These are phyloP conservation scores for Blakeslea trispora DNA, from an alignment of 371 early-diverging fungal genomes.

Conservation along the genomic window DNA sequence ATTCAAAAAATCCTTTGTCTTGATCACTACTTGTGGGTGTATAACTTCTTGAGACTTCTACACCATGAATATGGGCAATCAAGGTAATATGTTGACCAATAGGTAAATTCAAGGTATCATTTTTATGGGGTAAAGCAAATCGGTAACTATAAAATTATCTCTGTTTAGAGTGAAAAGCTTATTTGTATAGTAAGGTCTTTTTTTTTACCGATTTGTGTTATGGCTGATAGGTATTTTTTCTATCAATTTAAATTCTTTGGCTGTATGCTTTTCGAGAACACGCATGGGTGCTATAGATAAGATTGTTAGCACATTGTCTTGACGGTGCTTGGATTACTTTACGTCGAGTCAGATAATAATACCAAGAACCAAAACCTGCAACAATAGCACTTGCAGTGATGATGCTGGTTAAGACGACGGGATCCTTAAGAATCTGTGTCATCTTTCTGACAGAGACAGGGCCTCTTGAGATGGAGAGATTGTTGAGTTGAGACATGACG, in stretches of 20 bases:
- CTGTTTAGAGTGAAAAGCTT: neutral
- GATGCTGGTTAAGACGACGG: constrained; percentile 15
- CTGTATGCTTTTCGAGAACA: constrained; percentile 62
- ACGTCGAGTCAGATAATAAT: constrained; percentile 18
- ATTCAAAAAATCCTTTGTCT: constrained; percentile 80
- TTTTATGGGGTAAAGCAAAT: constrained; percentile 67
- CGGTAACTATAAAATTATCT: constrained; percentile 66
- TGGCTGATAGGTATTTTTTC: constrained; percentile 66
- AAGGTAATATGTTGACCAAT: constrained; percentile 90
- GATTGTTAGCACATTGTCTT: neutral
- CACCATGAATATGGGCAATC: constrained; percentile 73
- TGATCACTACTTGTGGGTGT: constrained; percentile 85
- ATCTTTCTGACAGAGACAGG: constrained; percentile 26
- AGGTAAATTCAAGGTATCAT: constrained; percentile 72
- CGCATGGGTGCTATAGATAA: constrained; percentile 16
- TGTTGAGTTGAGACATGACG: constrained; percentile 8
- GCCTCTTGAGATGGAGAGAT: constrained; percentile 10
- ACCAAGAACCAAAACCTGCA: constrained; percentile 16
- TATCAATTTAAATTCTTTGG: constrained; percentile 69
- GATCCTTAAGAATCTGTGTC: constrained; percentile 22
- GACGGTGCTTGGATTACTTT: constrained; percentile 2
- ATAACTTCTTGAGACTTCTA: constrained; percentile 81
- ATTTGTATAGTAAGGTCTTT: neutral
- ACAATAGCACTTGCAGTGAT: constrained; percentile 10
- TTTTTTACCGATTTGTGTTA: constrained; percentile 54